A percentile compares a stretch with the other conserved stretches of the same genome.
phyloP scores from a whole-genome alignment of 2,329 filamentous ascomycete species.

The Coleophoma cylindrospora region DNA sequence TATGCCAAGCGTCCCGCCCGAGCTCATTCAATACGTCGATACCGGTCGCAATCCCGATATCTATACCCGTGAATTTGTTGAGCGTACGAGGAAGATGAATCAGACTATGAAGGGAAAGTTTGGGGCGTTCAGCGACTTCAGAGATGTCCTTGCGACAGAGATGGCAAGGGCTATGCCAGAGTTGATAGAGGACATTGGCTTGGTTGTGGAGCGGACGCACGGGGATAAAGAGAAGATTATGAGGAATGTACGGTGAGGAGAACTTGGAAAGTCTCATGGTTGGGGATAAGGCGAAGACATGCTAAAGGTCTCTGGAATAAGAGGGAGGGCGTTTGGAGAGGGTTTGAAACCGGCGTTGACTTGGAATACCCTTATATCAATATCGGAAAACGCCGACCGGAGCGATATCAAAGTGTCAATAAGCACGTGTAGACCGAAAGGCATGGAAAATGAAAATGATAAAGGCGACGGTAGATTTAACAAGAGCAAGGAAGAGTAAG shows the following conservation, averaged over 20 bases:
- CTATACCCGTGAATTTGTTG: conserved; percentile 69
- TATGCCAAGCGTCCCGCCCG: conserved; percentile 52
- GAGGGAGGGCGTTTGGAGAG: no score
- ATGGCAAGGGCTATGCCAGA: conserved; percentile 25
- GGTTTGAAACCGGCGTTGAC: no score
- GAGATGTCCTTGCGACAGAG: conserved; percentile 51
- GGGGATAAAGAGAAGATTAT: conserved; percentile 7
- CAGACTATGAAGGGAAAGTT: conserved; percentile 63
- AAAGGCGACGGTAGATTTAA: no score
- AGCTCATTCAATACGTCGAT: conserved; percentile 65
- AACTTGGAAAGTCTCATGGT: no score
- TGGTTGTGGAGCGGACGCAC: conserved; percentile 19
- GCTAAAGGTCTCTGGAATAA: no score
- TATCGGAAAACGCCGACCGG: no score
- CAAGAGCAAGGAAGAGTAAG: no score
- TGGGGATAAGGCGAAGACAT: no score
- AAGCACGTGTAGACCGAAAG: no score
- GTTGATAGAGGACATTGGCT: conserved; percentile 21
- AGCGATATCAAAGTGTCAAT: no score
- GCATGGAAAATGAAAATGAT: no score
- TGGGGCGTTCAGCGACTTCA: conserved; percentile 53
- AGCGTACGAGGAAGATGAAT: conserved; percentile 61
- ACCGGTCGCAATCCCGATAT: conserved; percentile 69
- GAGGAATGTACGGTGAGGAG: neutral
- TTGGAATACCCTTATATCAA: no score